Evolutionary conservation across 2,329 filamentous ascomycete genomes (phyloP), one percentile per base, ranked within the genome.

Genomic region (Gremmenia infestans): DNA sequence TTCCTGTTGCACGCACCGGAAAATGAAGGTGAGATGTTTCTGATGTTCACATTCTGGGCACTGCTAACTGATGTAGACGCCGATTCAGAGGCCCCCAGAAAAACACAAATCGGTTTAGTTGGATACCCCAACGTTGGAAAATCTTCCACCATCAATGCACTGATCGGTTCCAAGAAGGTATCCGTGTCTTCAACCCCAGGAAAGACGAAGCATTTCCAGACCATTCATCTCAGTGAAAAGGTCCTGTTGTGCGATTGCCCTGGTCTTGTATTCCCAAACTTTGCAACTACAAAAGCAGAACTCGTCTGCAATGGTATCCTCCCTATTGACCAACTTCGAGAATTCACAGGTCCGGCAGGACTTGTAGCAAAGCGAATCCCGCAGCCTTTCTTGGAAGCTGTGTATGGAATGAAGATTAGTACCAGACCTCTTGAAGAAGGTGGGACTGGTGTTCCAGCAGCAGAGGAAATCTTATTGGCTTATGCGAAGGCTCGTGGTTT

Each of bases 171-270:
- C 54, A 99, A 97, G 78, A 99, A 97, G 76, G 94, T 99, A 5
- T 97, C 93, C 0, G 95, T 99, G 40, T 99, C 94, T 15, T 88
- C 93, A 14, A 99, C 94, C 1, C 94, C 94, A 4, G 94, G 94
- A 71, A 99, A 99, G 77, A 99, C 94, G 14, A 99, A 99, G 77
- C 94, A 99, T 69, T 99, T 99, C 77, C 94, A 99, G 73, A 99
- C 94, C 1, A 94, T 99, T 57, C 92, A 97, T 70, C 83, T 99
- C 35, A 94, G 89, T 57, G 88, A 94, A 1, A 84, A 86, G 57
- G 91, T 99, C 60, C 82, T 97, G 48, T 82, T 99, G 6, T 97
- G 94, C 73, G 94, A 99, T 85, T 99, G 94, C 70, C 94, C 94
- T 9, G 94, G 94, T 86, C 86, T 99, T 19, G 95, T 99, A 1